Evolutionary conservation across 805 yeast species (phyloP).

Genomic region (Candida maltosa): DNA sequence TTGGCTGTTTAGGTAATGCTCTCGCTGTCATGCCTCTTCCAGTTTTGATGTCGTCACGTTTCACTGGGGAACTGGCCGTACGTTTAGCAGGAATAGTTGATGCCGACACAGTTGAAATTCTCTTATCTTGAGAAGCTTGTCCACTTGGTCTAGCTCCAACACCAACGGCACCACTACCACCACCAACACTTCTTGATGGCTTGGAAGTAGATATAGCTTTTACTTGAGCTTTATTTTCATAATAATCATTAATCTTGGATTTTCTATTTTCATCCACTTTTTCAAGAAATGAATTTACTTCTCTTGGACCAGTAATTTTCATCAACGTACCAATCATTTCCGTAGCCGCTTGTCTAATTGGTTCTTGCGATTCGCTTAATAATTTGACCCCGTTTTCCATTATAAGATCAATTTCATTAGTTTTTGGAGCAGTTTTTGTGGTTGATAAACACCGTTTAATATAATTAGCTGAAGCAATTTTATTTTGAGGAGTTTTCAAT

Average conservation of each 20-base stretch:
- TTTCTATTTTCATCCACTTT: slow-evolving; percentile 75
- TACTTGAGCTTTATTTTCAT: slow-evolving; percentile 54
- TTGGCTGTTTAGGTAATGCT: slow-evolving; percentile 28
- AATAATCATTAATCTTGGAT: slow-evolving; percentile 59
- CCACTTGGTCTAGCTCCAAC: slow-evolving; percentile 10
- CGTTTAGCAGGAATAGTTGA: slow-evolving; percentile 59
- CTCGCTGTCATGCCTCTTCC: slow-evolving; percentile 44
- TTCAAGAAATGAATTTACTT: slow-evolving; percentile 55
- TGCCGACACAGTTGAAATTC: slow-evolving; percentile 43
- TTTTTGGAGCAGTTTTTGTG: slow-evolving; percentile 47
- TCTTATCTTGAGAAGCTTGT: slow-evolving; percentile 5
- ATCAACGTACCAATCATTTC: slow-evolving; percentile 76
- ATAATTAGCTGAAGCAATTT: slow-evolving; percentile 65
- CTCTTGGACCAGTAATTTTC: slow-evolving; percentile 78
- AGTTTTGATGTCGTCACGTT: slow-evolving; percentile 35
- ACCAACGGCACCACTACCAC: slow-evolving; percentile 6
- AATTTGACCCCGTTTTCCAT: slow-evolving; percentile 56
- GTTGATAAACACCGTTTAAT: slow-evolving; percentile 60
- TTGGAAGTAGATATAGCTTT: slow-evolving; percentile 13
- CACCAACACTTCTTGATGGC: slow-evolving; percentile 4
- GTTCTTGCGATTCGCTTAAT: slow-evolving; percentile 80
- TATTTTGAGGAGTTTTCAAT: slow-evolving; percentile 82
- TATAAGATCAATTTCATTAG: slow-evolving; percentile 53
- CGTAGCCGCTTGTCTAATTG: slow-evolving; percentile 74
- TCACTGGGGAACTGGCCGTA: slow-evolving; percentile 68